Evolutionary conservation across 2,329 filamentous ascomycete species (phyloP).

Genomic region (Bipolaris gigantea): DNA sequence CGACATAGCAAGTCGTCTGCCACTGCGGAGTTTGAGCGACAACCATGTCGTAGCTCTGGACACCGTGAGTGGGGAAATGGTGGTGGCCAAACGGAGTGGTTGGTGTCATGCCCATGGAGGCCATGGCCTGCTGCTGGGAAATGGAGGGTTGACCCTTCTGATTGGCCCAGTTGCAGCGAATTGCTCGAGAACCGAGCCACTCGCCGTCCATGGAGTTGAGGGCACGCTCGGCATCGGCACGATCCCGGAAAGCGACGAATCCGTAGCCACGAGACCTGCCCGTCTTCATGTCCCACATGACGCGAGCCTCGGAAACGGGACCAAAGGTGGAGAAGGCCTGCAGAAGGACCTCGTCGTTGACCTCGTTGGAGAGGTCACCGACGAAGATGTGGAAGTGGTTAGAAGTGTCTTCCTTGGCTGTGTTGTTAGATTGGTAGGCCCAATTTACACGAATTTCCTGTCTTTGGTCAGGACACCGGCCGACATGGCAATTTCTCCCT

Average conservation of each 20-base stretch:
- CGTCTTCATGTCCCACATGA: constrained; percentile 99
- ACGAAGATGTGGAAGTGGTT: constrained; percentile 99
- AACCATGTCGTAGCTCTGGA: constrained; percentile 97
- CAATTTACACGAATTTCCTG: constrained; percentile 99
- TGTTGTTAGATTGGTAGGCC: constrained; percentile 96
- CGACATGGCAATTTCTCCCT: constrained; percentile 5
- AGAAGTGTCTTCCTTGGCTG: constrained; percentile 95
- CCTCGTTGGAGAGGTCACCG: constrained; percentile 95
- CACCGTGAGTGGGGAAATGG: constrained; percentile 94
- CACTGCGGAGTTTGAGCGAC: constrained; percentile 91
- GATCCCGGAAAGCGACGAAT: constrained; percentile 96
- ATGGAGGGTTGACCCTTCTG: constrained; percentile 99
- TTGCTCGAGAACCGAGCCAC: constrained; percentile 96
- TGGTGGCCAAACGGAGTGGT: constrained; percentile 96
- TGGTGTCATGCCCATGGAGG: constrained; percentile 95
- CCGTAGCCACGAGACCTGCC: constrained; percentile 96
- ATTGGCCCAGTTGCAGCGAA: constrained; percentile 99
- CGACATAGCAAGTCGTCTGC: constrained; percentile 98
- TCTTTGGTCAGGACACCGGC: constrained; percentile 29
- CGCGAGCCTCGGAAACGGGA: constrained; percentile 92
- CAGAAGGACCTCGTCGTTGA: constrained; percentile 91
- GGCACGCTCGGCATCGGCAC: constrained; percentile 90
- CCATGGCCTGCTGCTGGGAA: constrained; percentile 95
- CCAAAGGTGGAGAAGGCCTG: constrained; percentile 97
- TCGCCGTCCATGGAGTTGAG: constrained; percentile 98